phyloP scores from a whole-genome alignment of 1,139 yeast genomes.

The Kodamaea sp. region DNA sequence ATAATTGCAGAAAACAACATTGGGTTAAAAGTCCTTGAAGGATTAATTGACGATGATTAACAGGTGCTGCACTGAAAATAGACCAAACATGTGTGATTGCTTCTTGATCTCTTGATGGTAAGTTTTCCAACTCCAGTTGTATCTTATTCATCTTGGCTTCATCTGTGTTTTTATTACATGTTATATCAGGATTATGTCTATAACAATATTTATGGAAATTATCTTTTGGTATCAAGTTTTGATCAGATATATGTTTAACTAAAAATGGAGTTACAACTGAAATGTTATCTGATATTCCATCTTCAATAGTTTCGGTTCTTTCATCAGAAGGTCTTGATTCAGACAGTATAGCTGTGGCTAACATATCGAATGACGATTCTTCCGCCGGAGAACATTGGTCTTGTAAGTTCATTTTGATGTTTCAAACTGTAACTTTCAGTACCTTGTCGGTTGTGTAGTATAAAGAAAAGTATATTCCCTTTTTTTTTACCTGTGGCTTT shows the following conservation, averaged over 20 bases:
- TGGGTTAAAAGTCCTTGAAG: constrained; percentile 81
- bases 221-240: constrained; percentile 41
- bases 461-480: no score
- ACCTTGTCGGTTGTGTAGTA: no score
- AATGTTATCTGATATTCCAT: constrained; percentile 9
- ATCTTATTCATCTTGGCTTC: constrained; percentile 60
- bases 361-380: constrained; percentile 8
- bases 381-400: constrained; percentile 13
- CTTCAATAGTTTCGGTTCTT: no score
- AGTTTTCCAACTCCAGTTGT: constrained; percentile 54
- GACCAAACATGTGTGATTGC: constrained; percentile 78
- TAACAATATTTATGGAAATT: constrained; percentile 72
- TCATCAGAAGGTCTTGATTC: no score
- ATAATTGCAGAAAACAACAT: constrained; percentile 92
- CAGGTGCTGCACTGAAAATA: constrained; percentile 68
- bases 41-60: constrained; percentile 65
- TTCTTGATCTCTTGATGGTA: constrained; percentile 62
- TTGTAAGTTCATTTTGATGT: constrained; percentile 12
- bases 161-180: constrained; percentile 69
- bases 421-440: no score
- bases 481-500: no score
- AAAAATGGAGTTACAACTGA: constrained; percentile 47
- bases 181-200: constrained; percentile 84
- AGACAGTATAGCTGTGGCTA: constrained; percentile 2
- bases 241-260: constrained; percentile 43